Conservation (phyloP, 345 rosid species). For the Corymbia maculata region DNA sequence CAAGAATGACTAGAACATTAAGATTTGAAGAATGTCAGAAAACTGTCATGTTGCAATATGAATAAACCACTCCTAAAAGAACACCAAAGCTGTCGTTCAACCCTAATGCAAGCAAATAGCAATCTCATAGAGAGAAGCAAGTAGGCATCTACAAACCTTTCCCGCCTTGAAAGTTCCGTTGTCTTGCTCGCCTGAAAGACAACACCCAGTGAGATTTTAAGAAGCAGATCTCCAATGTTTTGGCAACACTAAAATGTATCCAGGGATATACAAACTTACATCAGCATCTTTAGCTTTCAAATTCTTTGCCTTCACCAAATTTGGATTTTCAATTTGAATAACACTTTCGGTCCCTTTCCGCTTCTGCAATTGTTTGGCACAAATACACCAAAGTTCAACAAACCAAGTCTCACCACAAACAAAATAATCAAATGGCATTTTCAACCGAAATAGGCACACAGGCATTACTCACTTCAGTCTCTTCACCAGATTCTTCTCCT, state of each 20-base stretch:
- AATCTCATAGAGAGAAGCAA: background rate
- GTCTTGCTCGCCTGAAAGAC: slow-evolving; percentile 51
- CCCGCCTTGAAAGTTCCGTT: slow-evolving; percentile 94
- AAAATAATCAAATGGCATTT: background rate
- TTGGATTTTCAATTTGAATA: slow-evolving; percentile 85
- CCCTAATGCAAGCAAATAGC: background rate
- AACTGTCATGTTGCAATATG: background rate
- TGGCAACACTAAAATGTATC: background rate
- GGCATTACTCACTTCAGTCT: slow-evolving; percentile 13
- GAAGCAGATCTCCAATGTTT: background rate
- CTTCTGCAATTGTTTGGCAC: slow-evolving; percentile 29
- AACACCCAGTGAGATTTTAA: background rate
- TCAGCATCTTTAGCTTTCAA: slow-evolving; percentile 64
- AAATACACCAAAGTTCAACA: background rate
- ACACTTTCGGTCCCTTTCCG: slow-evolving; percentile 73
- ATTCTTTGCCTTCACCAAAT: slow-evolving; percentile 60
- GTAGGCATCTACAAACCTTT: slow-evolving; percentile 47
- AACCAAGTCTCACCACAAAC: background rate
- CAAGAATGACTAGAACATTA: background rate
- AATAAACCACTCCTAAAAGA: background rate
- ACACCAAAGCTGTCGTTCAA: background rate
- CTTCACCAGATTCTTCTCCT: slow-evolving; percentile 37
- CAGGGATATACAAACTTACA: slow-evolving; percentile 29
- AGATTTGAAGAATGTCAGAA: background rate
- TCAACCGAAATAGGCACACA: background rate